Evolutionary conservation across 805 yeast species (phyloP).

Genomic region (Saturnispora kantuleensis): DNA sequence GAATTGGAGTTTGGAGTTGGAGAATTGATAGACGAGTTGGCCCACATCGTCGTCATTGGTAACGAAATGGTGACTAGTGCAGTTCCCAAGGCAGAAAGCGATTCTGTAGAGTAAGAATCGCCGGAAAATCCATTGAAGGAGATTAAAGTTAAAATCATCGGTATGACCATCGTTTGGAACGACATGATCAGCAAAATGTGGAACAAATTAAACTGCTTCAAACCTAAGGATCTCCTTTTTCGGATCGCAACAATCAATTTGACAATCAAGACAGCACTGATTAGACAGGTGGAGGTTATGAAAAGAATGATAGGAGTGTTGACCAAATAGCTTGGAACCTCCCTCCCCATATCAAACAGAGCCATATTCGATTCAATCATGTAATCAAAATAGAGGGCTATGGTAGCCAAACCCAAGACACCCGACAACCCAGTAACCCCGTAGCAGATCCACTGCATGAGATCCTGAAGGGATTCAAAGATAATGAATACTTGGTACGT

Average conservation of each 20-base stretch:
- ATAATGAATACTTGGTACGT: conserved; percentile 64
- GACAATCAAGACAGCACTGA: conserved; percentile 48
- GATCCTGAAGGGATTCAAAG: conserved; percentile 45
- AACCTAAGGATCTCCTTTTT: conserved; percentile 66
- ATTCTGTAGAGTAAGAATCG: conserved; percentile 23
- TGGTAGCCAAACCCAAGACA: conserved; percentile 42
- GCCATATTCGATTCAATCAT: conserved; percentile 36
- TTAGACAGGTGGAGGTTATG: conserved; percentile 55
- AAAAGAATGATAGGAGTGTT: conserved; percentile 54
- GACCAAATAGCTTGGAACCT: conserved; percentile 29
- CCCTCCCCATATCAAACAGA: conserved; percentile 15
- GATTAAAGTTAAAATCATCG: conserved; percentile 57
- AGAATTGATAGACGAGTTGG: conserved; percentile 51
- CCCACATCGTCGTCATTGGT: conserved; percentile 87
- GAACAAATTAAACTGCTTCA: conserved; percentile 72
- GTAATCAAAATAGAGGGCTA: conserved; percentile 48
- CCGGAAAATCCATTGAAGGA: conserved; percentile 26
- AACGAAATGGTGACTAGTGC: conserved; percentile 60
- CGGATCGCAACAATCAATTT: conserved; percentile 63
- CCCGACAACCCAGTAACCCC: conserved; percentile 30
- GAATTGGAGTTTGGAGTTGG: conserved; percentile 31
- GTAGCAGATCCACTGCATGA: conserved; percentile 31
- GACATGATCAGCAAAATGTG: conserved; percentile 77
- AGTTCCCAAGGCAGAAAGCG: conserved; percentile 43
- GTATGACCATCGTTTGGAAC: conserved; percentile 70